Evolutionary conservation across 306 rosid genomes (phyloP).

Genomic region (Medicago arabica): DNA sequence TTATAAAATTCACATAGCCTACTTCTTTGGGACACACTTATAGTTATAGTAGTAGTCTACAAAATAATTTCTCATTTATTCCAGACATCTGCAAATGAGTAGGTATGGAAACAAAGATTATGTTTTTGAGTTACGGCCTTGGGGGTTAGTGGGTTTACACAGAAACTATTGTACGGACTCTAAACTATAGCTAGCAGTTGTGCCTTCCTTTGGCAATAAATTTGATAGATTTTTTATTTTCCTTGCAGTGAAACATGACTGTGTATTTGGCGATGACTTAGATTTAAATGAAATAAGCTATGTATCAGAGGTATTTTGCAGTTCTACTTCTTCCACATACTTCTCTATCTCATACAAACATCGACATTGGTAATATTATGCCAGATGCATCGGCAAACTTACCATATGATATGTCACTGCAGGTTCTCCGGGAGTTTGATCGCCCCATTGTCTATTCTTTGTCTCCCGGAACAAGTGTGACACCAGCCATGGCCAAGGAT

Average conservation of each 20-base stretch:
- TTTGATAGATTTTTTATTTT: constrained; percentile 44
- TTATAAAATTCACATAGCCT: neutral
- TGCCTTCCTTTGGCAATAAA: constrained; percentile 17
- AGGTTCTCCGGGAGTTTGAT: constrained; percentile 77
- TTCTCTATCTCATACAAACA: neutral
- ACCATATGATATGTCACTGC: constrained; percentile 34
- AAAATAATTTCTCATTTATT: neutral
- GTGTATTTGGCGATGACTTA: constrained; percentile 94
- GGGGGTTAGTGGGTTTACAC: neutral
- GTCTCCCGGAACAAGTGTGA: constrained; percentile 90
- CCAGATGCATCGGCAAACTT: constrained; percentile 14
- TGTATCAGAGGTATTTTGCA: constrained; percentile 72
- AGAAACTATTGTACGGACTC: neutral
- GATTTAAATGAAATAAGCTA: constrained; percentile 77
- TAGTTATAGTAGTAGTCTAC: neutral
- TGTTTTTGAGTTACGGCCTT: neutral
- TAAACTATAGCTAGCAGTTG: constrained; percentile 14
- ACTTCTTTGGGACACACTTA: constrained; percentile 10
- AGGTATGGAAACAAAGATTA: neutral
- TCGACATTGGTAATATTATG: constrained; percentile 8
- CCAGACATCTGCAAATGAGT: constrained; percentile 20
- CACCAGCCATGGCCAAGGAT: constrained; percentile 80
- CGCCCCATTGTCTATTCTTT: constrained; percentile 80
- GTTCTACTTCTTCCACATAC: constrained; percentile 6
- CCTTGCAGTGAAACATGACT: constrained; percentile 87